Evolutionary conservation across 495 filamentous ascomycete genomes (phyloP).

Genomic region (Penicillium pancosmium): DNA sequence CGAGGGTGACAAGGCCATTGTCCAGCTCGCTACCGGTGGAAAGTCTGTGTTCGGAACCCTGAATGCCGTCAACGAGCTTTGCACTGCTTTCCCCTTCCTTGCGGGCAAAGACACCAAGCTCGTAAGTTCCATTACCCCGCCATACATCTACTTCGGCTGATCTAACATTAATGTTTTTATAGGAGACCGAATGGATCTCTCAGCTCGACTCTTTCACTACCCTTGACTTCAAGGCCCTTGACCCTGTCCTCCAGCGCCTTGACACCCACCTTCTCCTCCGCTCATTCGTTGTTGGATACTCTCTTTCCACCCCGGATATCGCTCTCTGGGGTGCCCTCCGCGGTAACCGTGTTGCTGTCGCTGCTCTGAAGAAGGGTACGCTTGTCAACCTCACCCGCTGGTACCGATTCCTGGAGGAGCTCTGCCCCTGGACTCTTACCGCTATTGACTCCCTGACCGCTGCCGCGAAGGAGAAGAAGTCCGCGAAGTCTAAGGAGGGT

Average conservation of each 20-base stretch:
- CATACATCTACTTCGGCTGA: neutral
- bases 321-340: constrained; percentile 84
- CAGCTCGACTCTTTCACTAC: constrained; percentile 55
- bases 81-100: constrained; percentile 44
- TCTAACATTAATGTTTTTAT: constrained; percentile 10
- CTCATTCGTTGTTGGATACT: constrained; percentile 83
- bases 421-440: constrained; percentile 61
- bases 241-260: constrained; percentile 72
- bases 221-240: constrained; percentile 77
- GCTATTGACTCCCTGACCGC: constrained; percentile 63
- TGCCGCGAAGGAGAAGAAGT: constrained; percentile 62
- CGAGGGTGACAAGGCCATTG: constrained; percentile 44
- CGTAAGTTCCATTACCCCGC: constrained; percentile 28
- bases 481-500: constrained; percentile 76
- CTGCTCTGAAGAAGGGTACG: constrained; percentile 75
- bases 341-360: constrained; percentile 80
- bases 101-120: constrained; percentile 48
- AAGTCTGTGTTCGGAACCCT: constrained; percentile 40
- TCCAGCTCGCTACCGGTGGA: constrained; percentile 40
- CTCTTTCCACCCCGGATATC: constrained; percentile 74
- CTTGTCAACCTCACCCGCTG: constrained; percentile 82
- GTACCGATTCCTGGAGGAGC: constrained; percentile 85
- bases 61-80: constrained; percentile 43
- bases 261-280: constrained; percentile 86
- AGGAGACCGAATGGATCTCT: constrained; percentile 61